Evolutionary conservation across 106 monocot species (phyloP), one percentile per base, ranked within the genome.

Genomic region (Triglochin maritima): DNA sequence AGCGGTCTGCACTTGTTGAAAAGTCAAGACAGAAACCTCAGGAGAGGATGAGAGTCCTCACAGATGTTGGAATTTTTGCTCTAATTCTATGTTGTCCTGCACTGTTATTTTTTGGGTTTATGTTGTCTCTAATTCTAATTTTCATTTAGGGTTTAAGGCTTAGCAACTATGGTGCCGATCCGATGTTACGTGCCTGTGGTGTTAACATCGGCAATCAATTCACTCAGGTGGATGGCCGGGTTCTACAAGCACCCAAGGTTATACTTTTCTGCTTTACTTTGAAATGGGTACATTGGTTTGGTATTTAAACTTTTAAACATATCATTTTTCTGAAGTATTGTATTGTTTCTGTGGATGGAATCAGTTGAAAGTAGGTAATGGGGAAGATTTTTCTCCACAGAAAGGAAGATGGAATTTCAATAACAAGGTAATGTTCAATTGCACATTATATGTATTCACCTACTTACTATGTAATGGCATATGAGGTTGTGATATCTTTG

Each of bases 321-420:
- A 53, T 3, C n/a, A 54, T 17, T 12, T 62, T 5, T 59, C 48
- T 64, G 43, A 46, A 46, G 4, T 64, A 3, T 44, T 46, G 15
- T 4, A 11, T 44, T 64, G 47, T 0, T 6, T 47, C 14, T 49
- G 64, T 12, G 9, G 60, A 9, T 29, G 29, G 29, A 11, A 52
- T 66, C 76, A 99, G 98, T 69, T 99, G 46, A 92, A 81, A 58
- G 82, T 85, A 5, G 98, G 92, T 3, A 92, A 95, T 61, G 87
- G 86, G n/a, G 88, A 86, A 47, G 82, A 92, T 57, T 79, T 99
- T 69, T 17, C 78, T 3, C 81, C 98, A 9, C 73, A 81, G 2
- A 86, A 89, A 76, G 98, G 98, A 5, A 62, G 98, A 17, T 99
- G 98, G 98, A 99, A 99, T 73, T 99, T 99, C 42, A 99, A 86